These are phyloP conservation scores for Solanum hybrid DNA, from an alignment of 305 asterid species.

Conservation along the genomic window DNA sequence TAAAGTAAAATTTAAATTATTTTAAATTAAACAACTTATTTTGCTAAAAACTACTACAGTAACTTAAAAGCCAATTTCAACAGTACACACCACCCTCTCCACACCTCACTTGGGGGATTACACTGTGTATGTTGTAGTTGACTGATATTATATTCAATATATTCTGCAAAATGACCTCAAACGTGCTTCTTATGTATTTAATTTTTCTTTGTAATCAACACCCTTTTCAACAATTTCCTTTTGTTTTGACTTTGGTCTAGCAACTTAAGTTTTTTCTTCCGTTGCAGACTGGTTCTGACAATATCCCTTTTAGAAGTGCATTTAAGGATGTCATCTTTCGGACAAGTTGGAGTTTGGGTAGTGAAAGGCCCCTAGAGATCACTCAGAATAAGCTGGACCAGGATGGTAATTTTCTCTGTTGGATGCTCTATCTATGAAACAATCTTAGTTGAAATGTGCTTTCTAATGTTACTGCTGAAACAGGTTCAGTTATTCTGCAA, in stretches of 20 bases:
- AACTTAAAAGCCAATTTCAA: not conserved
- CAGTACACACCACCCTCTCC: not conserved
- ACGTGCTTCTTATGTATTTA: not conserved
- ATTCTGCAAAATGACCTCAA: conserved; percentile 1
- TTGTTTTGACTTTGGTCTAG: not conserved
- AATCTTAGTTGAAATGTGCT: not conserved
- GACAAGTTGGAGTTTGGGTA: conserved; percentile 30
- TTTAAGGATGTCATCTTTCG: conserved; percentile 79
- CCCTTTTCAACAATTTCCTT: not conserved
- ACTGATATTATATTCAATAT: not conserved
- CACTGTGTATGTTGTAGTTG: not conserved
- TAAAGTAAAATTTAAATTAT: no score
- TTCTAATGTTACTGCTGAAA: conserved; percentile 7
- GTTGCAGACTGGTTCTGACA: conserved; percentile 81
- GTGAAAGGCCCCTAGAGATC: conserved; percentile 40
- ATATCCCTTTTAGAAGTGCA: conserved; percentile 78
- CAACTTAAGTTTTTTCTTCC: conserved; percentile 10
- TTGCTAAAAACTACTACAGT: not conserved
- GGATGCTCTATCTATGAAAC: not conserved
- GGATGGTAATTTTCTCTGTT: conserved; percentile 36
- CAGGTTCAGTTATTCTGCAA: conserved; percentile 63
- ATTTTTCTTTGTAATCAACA: not conserved
- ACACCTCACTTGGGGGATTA: not conserved
- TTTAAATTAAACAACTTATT: not conserved
- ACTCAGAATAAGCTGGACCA: conserved; percentile 25